These are phyloP conservation scores for Aegilops speltoides DNA, from an alignment of 176 grass and related monocot species.

Conservation along the genomic window DNA sequence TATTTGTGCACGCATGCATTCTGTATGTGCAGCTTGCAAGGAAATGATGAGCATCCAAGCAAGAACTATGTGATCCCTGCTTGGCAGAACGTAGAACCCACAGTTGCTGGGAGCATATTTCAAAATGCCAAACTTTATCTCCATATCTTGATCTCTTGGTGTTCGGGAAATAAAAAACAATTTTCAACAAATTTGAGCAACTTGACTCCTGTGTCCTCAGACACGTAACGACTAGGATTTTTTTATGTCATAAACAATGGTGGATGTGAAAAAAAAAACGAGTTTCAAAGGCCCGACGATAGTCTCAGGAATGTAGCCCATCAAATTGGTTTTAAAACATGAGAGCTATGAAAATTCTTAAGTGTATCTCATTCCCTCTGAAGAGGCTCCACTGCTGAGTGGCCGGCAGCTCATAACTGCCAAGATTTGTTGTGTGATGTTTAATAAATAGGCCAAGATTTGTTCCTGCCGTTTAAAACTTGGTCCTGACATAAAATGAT, in stretches of 20 bases:
- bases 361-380: slow-evolving; percentile 29
- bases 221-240: too few species aligned
- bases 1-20: not conserved
- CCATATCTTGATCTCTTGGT: not conserved
- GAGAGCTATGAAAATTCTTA: slow-evolving; percentile 14
- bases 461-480: too few species aligned
- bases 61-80: not conserved
- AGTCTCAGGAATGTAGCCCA: not conserved
- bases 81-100: too few species aligned
- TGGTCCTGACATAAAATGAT: too few species aligned
- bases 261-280: not conserved
- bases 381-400: slow-evolving; percentile 25
- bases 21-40: not conserved
- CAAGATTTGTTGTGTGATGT: not conserved
- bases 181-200: too few species aligned
- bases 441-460: too few species aligned
- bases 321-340: not conserved
- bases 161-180: too few species aligned
- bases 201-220: too few species aligned
- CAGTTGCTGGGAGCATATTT: not conserved
- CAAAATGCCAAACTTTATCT: not conserved
- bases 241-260: too few species aligned
- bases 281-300: not conserved
- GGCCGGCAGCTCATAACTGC: not conserved
- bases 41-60: not conserved